Conservation (phyloP, 1,139 yeast species). For the Suhomyces bokatorum region DNA sequence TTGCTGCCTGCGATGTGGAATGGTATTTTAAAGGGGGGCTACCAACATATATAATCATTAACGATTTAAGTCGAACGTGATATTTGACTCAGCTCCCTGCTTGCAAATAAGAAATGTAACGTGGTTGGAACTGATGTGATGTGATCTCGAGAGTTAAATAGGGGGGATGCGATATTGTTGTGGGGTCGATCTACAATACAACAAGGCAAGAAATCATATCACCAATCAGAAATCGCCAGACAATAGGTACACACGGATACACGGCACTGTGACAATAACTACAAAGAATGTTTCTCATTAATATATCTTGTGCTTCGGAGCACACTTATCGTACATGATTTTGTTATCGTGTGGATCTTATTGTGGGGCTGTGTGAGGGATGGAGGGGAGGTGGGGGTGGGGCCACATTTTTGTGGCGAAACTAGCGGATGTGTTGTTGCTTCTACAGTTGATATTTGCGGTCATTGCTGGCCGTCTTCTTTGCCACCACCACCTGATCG, state of each 20-base stretch:
- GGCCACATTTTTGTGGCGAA: constrained; percentile 1
- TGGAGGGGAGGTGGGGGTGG: constrained; percentile 3
- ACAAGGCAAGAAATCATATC: neutral
- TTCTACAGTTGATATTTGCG: neutral
- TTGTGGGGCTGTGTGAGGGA: constrained; percentile 6
- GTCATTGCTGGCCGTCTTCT: neutral
- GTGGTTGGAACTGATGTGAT: neutral
- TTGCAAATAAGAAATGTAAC: neutral
- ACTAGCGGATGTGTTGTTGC: neutral
- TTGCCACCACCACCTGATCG: too few species aligned
- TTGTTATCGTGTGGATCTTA: constrained; percentile 9
- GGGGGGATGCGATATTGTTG: constrained; percentile 4
- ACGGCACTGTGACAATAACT: neutral
- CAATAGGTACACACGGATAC: neutral
- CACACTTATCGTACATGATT: constrained; percentile 1
- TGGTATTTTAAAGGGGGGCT: too few species aligned
- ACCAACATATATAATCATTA: neutral
- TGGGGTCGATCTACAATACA: constrained; percentile 7
- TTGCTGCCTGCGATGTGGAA: neutral
- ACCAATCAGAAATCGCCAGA: neutral
- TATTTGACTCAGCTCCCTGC: neutral
- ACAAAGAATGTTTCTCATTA: neutral
- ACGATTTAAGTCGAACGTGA: neutral
- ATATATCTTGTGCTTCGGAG: neutral
- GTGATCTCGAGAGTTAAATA: constrained; percentile 4